A percentile compares a stretch with the other conserved stretches of the same genome.
These are phyloP conservation scores for Ascomycota sp. DNA, from an alignment of 2,329 filamentous ascomycete species.

Conservation along the genomic window DNA sequence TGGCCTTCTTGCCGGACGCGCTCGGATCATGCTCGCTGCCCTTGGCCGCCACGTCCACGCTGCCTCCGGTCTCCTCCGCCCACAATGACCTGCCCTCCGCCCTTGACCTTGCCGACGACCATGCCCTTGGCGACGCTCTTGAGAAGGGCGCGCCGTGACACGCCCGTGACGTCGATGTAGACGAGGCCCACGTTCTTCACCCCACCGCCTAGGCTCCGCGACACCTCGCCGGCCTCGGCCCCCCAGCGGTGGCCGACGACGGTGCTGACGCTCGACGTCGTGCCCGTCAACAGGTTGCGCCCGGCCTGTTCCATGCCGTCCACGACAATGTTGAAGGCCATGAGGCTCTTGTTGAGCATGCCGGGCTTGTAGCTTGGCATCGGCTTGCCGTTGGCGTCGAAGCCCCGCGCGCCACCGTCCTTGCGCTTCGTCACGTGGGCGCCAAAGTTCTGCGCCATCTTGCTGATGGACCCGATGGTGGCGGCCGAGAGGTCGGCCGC, in stretches of 20 bases:
- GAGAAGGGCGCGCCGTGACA: constrained; percentile 71
- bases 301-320: constrained; percentile 85
- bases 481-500: constrained; percentile 67
- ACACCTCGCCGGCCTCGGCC: constrained; percentile 60
- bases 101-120: constrained; percentile 64
- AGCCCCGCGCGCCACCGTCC: constrained; percentile 33
- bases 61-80: constrained; percentile 35
- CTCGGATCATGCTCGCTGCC: too few species aligned
- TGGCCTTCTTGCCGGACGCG: constrained; percentile 15
- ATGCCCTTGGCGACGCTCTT: constrained; percentile 95
- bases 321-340: constrained; percentile 85
- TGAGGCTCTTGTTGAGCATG: constrained; percentile 83
- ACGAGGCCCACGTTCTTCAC: constrained; percentile 94
- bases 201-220: constrained; percentile 56
- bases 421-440: constrained; percentile 41
- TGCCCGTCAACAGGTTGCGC: constrained; percentile 52
- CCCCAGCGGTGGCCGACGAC: constrained; percentile 86
- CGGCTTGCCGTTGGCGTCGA: constrained; percentile 49
- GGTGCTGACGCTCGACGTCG: constrained; percentile 59
- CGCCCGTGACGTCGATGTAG: constrained; percentile 90
- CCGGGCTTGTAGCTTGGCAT: constrained; percentile 62
- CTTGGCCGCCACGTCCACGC: background rate
- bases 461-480: constrained; percentile 67
- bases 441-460: constrained; percentile 76
- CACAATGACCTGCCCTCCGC: constrained; percentile 53